phyloP scores from a whole-genome alignment of 805 yeast genomes.

The Wickerhamiella alocasiicola region DNA sequence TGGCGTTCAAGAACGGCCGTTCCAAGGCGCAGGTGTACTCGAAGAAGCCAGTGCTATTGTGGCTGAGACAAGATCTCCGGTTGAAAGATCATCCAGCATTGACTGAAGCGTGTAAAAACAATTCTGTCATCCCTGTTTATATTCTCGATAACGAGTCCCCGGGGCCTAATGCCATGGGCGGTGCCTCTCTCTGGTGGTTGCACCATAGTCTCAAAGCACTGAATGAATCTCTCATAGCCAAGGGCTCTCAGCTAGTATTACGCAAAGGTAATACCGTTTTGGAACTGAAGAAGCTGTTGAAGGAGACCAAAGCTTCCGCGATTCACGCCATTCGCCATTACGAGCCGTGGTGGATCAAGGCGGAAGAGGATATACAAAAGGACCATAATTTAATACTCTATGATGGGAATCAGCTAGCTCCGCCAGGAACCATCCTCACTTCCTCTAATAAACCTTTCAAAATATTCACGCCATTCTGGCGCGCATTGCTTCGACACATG shows the following conservation, averaged over 20 bases:
- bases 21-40: neutral
- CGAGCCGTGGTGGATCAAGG: constrained; percentile 9
- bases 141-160: constrained; percentile 5
- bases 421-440: constrained; percentile 6
- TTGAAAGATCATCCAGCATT: constrained; percentile 5
- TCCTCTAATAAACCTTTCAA: constrained; percentile 1
- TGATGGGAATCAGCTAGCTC: constrained; percentile 7
- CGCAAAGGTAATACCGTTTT: neutral
- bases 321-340: constrained; percentile 7
- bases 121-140: constrained; percentile 4
- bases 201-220: constrained; percentile 3
- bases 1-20: too few species aligned
- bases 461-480: constrained; percentile 8
- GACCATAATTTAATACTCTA: constrained; percentile 1
- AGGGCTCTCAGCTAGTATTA: constrained; percentile 1
- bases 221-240: neutral
- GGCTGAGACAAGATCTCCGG: constrained; percentile 3
- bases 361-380: neutral
- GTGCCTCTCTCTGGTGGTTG: constrained; percentile 8
- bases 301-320: neutral
- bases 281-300: neutral
- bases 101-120: neutral
- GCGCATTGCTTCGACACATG: constrained; percentile 4
- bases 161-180: neutral
- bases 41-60: constrained; percentile 3